A percentile compares a stretch with the other conserved stretches of the same genome.
These are phyloP conservation scores for Epichloe festucae DNA, from an alignment of 2,329 filamentous ascomycete genomes.

Conservation along the genomic window DNA sequence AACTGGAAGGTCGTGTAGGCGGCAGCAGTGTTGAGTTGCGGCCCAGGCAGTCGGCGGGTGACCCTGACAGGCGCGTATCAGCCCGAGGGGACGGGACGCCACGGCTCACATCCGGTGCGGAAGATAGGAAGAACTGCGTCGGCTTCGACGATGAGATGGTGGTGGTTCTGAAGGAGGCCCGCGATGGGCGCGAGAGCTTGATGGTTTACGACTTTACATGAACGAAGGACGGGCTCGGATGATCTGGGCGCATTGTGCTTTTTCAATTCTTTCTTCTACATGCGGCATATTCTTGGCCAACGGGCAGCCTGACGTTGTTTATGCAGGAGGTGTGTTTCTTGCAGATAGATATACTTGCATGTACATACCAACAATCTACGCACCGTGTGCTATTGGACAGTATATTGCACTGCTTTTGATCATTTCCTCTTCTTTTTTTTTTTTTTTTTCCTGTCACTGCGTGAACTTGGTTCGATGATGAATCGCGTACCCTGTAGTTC, in stretches of 20 bases:
- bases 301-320: neutral
- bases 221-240: neutral
- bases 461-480: no score
- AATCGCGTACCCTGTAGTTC: no score
- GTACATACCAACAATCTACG: no score
- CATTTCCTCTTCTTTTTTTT: neutral
- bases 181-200: conserved; percentile 55
- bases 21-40: conserved; percentile 43
- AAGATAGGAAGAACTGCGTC: conserved; percentile 51
- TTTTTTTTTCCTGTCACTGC: neutral
- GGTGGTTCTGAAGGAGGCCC: conserved; percentile 65
- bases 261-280: no score
- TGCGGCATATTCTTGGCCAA: neutral
- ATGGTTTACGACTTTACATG: conserved; percentile 77
- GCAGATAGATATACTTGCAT: no score
- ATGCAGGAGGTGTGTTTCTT: neutral
- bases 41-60: conserved; percentile 18
- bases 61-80: conserved; percentile 10
- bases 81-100: conserved; percentile 1
- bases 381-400: no score
- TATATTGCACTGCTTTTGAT: no score
- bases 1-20: conserved; percentile 59
- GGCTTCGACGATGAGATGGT: conserved; percentile 89
- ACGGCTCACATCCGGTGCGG: conserved; percentile 17
- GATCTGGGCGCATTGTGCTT: neutral